Percentiles rank a stretch among this genome's conserved stretches.
phyloP scores from a whole-genome alignment of 805 yeast genomes.

The Candida coquimbonensis region DNA sequence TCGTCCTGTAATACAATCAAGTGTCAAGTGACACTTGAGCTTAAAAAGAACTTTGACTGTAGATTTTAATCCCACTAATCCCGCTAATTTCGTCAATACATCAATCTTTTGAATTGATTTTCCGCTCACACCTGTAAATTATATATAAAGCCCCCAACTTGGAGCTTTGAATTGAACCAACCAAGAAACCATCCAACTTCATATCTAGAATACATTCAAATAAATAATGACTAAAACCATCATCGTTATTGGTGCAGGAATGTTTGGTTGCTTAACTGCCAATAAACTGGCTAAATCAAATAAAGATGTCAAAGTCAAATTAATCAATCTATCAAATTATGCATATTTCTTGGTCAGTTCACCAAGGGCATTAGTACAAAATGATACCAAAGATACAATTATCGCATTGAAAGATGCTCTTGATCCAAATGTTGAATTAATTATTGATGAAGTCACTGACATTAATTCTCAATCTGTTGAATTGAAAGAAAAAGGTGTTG shows the following conservation, averaged over 20 bases:
- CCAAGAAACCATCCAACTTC: too few relatives aligned
- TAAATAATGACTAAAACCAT: slow-evolving; percentile 4
- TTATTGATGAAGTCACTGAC: slow-evolving; percentile 11
- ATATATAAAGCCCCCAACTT: too few relatives aligned
- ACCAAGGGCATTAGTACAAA: slow-evolving; percentile 15
- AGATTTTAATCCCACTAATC: too few relatives aligned
- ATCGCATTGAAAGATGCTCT: slow-evolving; percentile 17
- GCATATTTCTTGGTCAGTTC: slow-evolving; percentile 12
- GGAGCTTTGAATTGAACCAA: too few relatives aligned
- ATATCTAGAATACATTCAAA: too few relatives aligned
- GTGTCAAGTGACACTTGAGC: too few relatives aligned
- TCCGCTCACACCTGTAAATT: too few relatives aligned
- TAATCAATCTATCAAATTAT: slow-evolving; percentile 13
- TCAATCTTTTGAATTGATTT: too few relatives aligned
- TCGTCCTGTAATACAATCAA: too few relatives aligned
- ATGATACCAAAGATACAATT: slow-evolving; percentile 12
- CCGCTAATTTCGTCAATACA: too few relatives aligned
- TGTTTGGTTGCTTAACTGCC: slow-evolving; percentile 17
- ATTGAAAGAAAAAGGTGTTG: slow-evolving; percentile 6
- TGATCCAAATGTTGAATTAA: slow-evolving; percentile 11
- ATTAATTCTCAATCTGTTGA: slow-evolving; percentile 12
- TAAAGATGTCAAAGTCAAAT: slow-evolving; percentile 5
- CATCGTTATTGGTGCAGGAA: slow-evolving; percentile 20
- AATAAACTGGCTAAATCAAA: slow-evolving; percentile 11
- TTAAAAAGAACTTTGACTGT: too few relatives aligned